These are phyloP conservation scores for Cyclostephanos tholiformis DNA, from an alignment of 108 stramenopile species.

Conservation along the genomic window DNA sequence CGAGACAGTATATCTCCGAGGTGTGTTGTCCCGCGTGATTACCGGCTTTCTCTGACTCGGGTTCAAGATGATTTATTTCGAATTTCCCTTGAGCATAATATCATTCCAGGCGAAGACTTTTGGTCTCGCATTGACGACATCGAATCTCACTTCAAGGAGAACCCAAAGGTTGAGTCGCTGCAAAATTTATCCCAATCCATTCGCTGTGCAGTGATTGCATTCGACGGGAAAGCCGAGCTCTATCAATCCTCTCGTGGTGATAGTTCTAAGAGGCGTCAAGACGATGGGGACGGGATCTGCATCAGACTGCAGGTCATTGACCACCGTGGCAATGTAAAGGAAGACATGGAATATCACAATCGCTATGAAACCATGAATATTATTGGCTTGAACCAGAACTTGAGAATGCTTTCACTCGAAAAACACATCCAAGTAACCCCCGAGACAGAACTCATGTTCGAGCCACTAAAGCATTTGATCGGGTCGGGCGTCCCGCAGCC, in stretches of 20 bases:
- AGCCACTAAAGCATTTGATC: conserved; percentile 45
- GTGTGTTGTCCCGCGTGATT: conserved; percentile 22
- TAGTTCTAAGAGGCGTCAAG: conserved; percentile 5
- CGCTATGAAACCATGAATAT: conserved; percentile 11
- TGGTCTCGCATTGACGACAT: conserved; percentile 8
- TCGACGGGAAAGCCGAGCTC: conserved; percentile 28
- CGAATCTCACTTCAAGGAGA: conserved; percentile 22
- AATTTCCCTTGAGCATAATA: conserved; percentile 15
- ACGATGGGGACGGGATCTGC: conserved; percentile 20
- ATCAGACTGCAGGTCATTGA: conserved; percentile 10
- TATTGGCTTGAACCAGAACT: conserved; percentile 51
- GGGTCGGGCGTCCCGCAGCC: conserved; percentile 27
- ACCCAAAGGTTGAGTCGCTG: conserved; percentile 37
- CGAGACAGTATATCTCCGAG: conserved; percentile 25
- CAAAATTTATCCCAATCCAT: conserved; percentile 35
- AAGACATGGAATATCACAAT: conserved; percentile 1
- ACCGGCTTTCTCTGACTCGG: conserved; percentile 18
- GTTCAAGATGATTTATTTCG: conserved; percentile 10
- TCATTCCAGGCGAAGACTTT: not conserved
- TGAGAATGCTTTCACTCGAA: conserved; percentile 39
- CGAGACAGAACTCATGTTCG: conserved; percentile 29
- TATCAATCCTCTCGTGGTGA: conserved; percentile 42
- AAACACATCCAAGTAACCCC: conserved; percentile 33
- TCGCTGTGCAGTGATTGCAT: conserved; percentile 48
- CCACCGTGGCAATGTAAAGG: conserved; percentile 12